Percentiles rank a stretch among this genome's conserved stretches.
Evolutionary conservation across 345 rosid species (phyloP).

Genomic region (Adansonia digitata): DNA sequence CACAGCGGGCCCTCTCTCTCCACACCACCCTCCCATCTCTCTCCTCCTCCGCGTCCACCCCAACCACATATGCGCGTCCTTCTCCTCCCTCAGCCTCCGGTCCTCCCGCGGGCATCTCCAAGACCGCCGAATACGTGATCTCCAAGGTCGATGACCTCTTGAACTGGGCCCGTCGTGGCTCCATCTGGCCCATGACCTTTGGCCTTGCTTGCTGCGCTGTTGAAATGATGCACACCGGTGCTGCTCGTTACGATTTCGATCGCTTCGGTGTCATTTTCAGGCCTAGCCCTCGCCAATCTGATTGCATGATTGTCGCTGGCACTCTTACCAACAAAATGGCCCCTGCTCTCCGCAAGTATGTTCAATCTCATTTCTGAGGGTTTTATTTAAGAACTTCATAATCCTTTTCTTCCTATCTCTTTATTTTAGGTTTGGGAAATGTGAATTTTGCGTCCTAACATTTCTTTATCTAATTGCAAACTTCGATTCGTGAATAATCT

Average conservation of each 20-base stretch:
- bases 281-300: slow-evolving; percentile 98
- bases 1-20: slow-evolving; percentile 43
- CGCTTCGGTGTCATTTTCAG: slow-evolving; percentile 91
- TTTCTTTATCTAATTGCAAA: background rate
- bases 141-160: slow-evolving; percentile 87
- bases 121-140: slow-evolving; percentile 85
- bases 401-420: background rate
- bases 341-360: slow-evolving; percentile 96
- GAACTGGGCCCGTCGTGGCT: slow-evolving; percentile 94
- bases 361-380: background rate
- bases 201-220: slow-evolving; percentile 99
- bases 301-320: slow-evolving; percentile 98
- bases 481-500: background rate
- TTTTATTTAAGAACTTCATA: background rate
- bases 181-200: slow-evolving; percentile 99
- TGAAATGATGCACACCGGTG: slow-evolving; percentile 99
- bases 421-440: background rate
- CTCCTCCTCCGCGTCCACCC: slow-evolving; percentile 33
- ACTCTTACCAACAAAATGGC: slow-evolving; percentile 99
- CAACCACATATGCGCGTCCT: slow-evolving; percentile 53
- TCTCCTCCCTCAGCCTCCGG: slow-evolving; percentile 53
- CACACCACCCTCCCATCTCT: slow-evolving; percentile 54
- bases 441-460: background rate
- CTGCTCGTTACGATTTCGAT: slow-evolving; percentile 95
- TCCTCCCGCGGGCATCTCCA: slow-evolving; percentile 60